Base-by-base conservation (phyloP, 176 grass and related monocot genomes). In the Zoysia japonica region DNA sequence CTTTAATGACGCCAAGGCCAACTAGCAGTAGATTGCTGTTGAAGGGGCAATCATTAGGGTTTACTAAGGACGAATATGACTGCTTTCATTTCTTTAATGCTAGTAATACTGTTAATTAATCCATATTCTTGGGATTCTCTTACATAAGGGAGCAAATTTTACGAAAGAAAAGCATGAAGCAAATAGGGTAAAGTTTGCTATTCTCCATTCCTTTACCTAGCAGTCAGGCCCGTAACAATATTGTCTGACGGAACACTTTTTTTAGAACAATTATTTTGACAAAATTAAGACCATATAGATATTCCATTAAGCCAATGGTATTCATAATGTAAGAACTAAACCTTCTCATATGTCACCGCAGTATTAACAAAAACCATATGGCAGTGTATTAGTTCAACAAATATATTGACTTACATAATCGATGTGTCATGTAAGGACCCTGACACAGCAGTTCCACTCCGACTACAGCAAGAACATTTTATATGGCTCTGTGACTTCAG, bases 371-470 rank as follows among this genome's bases (percentile, higher is more conserved):
- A 28, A 28, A 28, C 28, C 59, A 36, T 0, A 36, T 35, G 6
- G 10, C 56, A 76, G 49, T 12, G 61, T 63, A 43, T 63, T 71
- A 61, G 11, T 47, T 77, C 43, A 69, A 83, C 15, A 9, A 65
- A 65, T 52, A 70, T 38, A 66, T 72, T 16, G 12, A 77, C 88
- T 89, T 80, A 93, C 94, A 94, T 92, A 77, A 97, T 84, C 61
- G 91, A 92, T 49, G 94, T 90, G 78, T 92, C 94, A 79, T 94
- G 91, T 91, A 92, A 83, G 12, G 87, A 90, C 13, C 87, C 65
- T 56, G 83, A 90, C 51, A 97, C 66, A 47, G 66, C 80, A 56
- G 75, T 85, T 76, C 68, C 77, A 85, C 66, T 72, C 17, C 80
- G 67, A 78, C 66, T 85, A 81, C 94, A 93, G 80, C 91, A 91